phyloP scores from a whole-genome alignment of 345 rosid genomes.

The Brassica rapa region DNA sequence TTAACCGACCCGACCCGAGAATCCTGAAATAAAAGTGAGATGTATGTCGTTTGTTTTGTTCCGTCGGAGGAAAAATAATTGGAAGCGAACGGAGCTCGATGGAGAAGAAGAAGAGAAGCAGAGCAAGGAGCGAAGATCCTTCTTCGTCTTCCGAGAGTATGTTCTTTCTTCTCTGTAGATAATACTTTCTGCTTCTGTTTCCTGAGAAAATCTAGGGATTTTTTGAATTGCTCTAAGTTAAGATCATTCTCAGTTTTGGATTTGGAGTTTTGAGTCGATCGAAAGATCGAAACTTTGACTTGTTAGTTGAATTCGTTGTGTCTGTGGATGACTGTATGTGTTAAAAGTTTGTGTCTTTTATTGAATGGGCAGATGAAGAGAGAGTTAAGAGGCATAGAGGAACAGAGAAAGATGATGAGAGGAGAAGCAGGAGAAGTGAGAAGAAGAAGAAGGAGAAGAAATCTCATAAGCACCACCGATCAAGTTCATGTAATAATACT shows the following conservation, averaged over 20 bases:
- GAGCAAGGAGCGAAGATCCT: slow-evolving; percentile 43
- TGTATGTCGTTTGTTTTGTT: background rate
- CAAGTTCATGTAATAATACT: slow-evolving; percentile 51
- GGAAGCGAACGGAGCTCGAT: slow-evolving; percentile 59
- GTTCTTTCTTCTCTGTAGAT: background rate
- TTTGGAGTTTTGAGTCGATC: background rate
- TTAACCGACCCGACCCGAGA: slow-evolving; percentile 31
- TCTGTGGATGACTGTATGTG: slow-evolving; percentile 2
- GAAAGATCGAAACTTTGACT: background rate
- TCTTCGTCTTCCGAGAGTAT: slow-evolving; percentile 51
- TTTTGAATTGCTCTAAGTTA: background rate
- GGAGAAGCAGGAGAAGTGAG: slow-evolving; percentile 51
- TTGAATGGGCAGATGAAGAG: slow-evolving; percentile 52
- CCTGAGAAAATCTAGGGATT: slow-evolving; percentile 13
- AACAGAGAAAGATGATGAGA: slow-evolving; percentile 50
- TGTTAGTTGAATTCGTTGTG: background rate
- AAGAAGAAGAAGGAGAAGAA: slow-evolving; percentile 53
- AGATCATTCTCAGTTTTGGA: background rate
- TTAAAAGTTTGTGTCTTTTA: background rate
- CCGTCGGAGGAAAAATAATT: slow-evolving; percentile 42
- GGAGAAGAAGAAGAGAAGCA: slow-evolving; percentile 59
- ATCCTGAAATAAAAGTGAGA: background rate
- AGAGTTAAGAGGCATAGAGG: slow-evolving; percentile 55
- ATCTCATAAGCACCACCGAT: slow-evolving; percentile 60
- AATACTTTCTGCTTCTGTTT: background rate